Conservation (phyloP, 106 monocot species). For the Amphibolis antarctica region DNA sequence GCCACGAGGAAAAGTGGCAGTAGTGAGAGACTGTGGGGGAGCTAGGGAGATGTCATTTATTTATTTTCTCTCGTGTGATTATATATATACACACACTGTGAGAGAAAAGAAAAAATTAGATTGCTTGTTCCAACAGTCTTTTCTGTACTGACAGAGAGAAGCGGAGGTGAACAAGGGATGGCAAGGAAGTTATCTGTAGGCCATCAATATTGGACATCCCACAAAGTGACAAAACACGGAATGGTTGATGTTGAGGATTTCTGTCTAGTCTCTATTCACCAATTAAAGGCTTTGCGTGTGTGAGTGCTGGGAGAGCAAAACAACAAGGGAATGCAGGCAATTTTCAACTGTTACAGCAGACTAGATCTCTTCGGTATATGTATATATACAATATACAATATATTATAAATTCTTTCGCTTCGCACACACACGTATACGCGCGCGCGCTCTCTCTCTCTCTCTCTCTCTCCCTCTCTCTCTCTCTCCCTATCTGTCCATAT, state of each 20-base stretch:
- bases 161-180: neutral
- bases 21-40: no score
- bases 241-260: slow-evolving; percentile 47
- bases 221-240: slow-evolving; percentile 63
- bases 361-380: slow-evolving; percentile 5
- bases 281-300: slow-evolving; percentile 99
- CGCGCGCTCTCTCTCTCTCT: no score
- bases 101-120: slow-evolving; percentile 11
- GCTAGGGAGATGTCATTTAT: slow-evolving; percentile 6
- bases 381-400: no score
- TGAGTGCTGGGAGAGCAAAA: neutral
- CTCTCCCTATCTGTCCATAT: neutral
- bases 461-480: neutral
- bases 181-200: slow-evolving; percentile 42
- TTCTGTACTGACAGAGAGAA: slow-evolving; percentile 33
- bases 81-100: no score
- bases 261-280: slow-evolving; percentile 88
- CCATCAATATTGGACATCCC: slow-evolving; percentile 82
- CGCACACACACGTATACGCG: no score
- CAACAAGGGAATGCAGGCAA: neutral
- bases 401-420: no score
- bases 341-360: slow-evolving; percentile 2
- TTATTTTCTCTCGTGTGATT: slow-evolving; percentile 2
- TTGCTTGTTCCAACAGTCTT: slow-evolving; percentile 44
- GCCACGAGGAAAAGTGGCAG: slow-evolving; percentile 15